Evolutionary conservation across 176 grass and related monocot species (phyloP).

Genomic region (Lolium multiflorum): DNA sequence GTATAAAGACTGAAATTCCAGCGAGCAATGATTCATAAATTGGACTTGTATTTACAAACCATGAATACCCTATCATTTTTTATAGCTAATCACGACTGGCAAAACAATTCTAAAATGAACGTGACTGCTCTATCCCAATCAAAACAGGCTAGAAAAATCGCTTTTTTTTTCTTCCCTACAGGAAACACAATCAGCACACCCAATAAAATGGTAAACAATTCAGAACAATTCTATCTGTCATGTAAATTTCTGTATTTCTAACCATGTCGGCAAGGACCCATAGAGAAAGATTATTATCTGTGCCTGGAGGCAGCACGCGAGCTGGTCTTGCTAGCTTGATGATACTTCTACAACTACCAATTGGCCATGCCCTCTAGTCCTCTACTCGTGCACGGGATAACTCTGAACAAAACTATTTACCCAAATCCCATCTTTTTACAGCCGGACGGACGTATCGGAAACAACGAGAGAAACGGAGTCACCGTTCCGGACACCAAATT

Average conservation of each 20-base stretch:
- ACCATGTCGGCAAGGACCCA: not conserved
- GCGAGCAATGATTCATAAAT: not conserved
- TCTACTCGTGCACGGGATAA: not conserved
- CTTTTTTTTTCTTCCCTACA: not conserved
- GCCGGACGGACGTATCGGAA: not conserved
- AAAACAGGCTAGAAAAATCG: conserved; percentile 16
- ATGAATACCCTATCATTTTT: not conserved
- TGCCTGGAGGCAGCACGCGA: conserved; percentile 17
- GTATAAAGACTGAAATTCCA: not conserved
- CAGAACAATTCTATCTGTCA: not conserved
- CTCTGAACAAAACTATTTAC: conserved; percentile 12
- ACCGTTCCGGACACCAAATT: conserved; percentile 13
- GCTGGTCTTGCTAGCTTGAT: too few relatives aligned
- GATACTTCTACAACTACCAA: too few relatives aligned
- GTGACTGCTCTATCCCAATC: conserved; percentile 33
- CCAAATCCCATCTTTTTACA: conserved; percentile 22
- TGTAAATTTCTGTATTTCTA: conserved; percentile 10
- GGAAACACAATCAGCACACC: not conserved
- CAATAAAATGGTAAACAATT: not conserved
- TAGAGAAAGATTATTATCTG: conserved; percentile 4
- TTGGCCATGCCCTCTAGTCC: too few relatives aligned
- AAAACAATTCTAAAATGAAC: conserved; percentile 26
- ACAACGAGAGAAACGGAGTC: not conserved
- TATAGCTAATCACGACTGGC: not conserved
- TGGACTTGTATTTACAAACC: not conserved